A percentile compares a stretch with the other conserved stretches of the same genome.
Conservation (phyloP, 140 eudicot species). For the Flaveria floridana region DNA sequence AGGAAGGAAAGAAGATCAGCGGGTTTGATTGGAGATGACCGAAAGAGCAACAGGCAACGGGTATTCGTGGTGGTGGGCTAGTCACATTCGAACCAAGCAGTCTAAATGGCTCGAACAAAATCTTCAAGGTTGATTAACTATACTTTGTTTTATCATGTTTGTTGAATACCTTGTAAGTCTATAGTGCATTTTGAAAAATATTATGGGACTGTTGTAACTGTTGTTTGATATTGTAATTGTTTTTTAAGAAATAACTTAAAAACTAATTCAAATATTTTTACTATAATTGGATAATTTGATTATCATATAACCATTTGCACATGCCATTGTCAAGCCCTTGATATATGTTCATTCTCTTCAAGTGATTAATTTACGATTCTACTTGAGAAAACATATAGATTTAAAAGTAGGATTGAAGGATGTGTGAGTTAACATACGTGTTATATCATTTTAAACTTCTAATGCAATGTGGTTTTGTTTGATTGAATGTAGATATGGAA, state of each 20-base stretch:
- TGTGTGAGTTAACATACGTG: no score
- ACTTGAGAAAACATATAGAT: no score
- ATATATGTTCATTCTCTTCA: no score
- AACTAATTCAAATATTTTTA: background rate
- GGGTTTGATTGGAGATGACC: constrained; percentile 49
- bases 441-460: background rate
- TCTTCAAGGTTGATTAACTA: constrained; percentile 54
- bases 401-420: no score
- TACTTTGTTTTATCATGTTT: background rate
- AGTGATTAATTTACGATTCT: no score
- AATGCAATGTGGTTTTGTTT: constrained; percentile 21
- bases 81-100: constrained; percentile 84
- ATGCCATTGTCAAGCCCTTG: background rate
- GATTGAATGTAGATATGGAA: constrained; percentile 67
- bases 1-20: constrained; percentile 24
- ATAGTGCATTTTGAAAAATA: background rate
- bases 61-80: constrained; percentile 88
- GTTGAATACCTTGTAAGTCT: no score
- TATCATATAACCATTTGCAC: background rate
- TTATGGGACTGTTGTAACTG: background rate
- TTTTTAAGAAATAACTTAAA: background rate
- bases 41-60: constrained; percentile 76
- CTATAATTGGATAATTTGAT: background rate
- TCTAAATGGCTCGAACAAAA: constrained; percentile 86
- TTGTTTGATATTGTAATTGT: background rate